Percentiles rank a stretch among this genome's conserved stretches.
phyloP scores from a whole-genome alignment of 2,329 filamentous ascomycete species.

The Cryoendolithus antarcticus region DNA sequence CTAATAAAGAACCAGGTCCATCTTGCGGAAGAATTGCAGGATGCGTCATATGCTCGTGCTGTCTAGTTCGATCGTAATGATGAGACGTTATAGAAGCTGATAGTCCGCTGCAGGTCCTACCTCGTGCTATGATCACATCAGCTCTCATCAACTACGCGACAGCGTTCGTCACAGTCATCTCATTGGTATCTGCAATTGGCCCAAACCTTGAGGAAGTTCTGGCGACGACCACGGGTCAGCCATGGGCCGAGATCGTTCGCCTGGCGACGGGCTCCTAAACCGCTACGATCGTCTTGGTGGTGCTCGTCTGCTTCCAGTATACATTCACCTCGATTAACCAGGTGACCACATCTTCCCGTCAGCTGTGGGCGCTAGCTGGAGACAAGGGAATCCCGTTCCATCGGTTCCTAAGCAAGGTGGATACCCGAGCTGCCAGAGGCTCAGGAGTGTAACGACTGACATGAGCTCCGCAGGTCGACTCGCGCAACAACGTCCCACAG shows the following conservation, averaged over 20 bases:
- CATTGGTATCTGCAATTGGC: slow-evolving; percentile 19
- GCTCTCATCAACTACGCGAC: no score
- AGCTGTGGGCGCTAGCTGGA: slow-evolving; percentile 18
- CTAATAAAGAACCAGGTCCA: slow-evolving; percentile 13
- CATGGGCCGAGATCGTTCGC: slow-evolving; percentile 15
- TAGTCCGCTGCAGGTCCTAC: slow-evolving; percentile 8
- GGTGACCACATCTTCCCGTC: slow-evolving; percentile 18
- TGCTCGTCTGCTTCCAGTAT: slow-evolving; percentile 12
- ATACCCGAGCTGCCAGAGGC: slow-evolving; percentile 1
- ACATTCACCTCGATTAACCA: slow-evolving; percentile 16
- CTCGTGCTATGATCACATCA: slow-evolving; percentile 15
- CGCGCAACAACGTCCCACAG: slow-evolving; percentile 13
- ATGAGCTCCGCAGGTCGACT: no score
- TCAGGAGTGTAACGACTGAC: no score
- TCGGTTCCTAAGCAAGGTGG: slow-evolving; percentile 8
- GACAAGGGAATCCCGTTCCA: slow-evolving; percentile 19
- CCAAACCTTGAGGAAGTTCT: slow-evolving; percentile 11
- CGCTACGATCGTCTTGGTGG: slow-evolving; percentile 13
- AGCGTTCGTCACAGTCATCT: slow-evolving; percentile 16
- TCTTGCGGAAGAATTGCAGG: slow-evolving; percentile 20
- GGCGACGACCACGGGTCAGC: slow-evolving; percentile 12
- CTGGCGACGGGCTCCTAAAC: slow-evolving; percentile 14
- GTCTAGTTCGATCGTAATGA: no score
- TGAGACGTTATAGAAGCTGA: no score
- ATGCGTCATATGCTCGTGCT: slow-evolving; percentile 12